A percentile compares a stretch with the other conserved stretches of the same genome.
Conservation (phyloP, 2,329 filamentous ascomycete genomes). For the Dryadomyces quercivorus region DNA sequence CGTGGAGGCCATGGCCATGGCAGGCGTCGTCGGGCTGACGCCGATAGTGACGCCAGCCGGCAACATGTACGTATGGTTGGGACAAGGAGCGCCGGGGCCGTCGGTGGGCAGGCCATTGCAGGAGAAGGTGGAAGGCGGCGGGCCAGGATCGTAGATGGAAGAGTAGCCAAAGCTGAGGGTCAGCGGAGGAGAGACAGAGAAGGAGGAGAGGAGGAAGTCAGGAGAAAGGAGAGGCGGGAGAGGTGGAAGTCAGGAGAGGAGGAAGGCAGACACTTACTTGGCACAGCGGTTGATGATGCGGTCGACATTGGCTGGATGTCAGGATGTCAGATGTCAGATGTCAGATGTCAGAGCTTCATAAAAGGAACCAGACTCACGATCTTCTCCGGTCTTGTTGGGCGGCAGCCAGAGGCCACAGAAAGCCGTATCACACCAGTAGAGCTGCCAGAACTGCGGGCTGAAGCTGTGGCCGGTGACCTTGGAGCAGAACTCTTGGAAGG, state of each 20-base stretch:
- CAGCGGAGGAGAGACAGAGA: background rate
- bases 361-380: no score
- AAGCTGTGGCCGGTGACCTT: slow-evolving; percentile 4
- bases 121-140: slow-evolving; percentile 18
- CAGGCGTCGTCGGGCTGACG: background rate
- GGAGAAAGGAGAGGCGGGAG: background rate
- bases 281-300: slow-evolving; percentile 37
- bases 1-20: background rate
- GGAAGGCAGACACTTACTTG: slow-evolving; percentile 35
- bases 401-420: slow-evolving; percentile 34
- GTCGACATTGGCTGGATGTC: slow-evolving; percentile 36
- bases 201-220: background rate
- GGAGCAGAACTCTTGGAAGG: slow-evolving; percentile 3
- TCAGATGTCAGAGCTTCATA: no score
- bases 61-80: background rate
- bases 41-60: background rate
- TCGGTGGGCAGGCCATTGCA: slow-evolving; percentile 14
- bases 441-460: slow-evolving; percentile 24
- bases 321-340: no score
- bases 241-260: background rate
- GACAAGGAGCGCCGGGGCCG: slow-evolving; percentile 3
- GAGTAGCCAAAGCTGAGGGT: slow-evolving; percentile 18
- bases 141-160: slow-evolving; percentile 22
- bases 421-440: slow-evolving; percentile 40
- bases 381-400: slow-evolving; percentile 20